These are phyloP conservation scores for Aspergillus floridensis DNA, from an alignment of 2,329 filamentous ascomycete genomes.

Conservation along the genomic window DNA sequence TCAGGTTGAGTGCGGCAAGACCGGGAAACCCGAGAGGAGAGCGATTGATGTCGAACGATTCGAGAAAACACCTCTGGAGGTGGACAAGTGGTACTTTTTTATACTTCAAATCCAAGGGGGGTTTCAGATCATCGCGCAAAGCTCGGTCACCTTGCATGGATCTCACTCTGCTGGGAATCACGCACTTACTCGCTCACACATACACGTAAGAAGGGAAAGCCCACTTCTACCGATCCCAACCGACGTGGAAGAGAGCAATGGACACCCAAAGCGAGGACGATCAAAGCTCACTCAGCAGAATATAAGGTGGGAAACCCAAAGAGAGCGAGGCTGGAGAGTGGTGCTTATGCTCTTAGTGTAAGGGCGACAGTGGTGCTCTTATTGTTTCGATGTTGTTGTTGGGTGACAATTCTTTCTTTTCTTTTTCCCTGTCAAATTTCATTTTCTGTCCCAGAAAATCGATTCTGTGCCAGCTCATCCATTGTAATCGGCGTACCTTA, in stretches of 20 bases:
- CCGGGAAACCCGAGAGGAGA: neutral
- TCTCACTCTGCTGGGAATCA: neutral
- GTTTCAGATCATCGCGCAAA: neutral
- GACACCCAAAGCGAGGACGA: conserved; percentile 2
- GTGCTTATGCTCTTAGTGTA: neutral
- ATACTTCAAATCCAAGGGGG: neutral
- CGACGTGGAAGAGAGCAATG: neutral
- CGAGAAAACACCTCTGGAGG: neutral
- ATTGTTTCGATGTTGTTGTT: neutral
- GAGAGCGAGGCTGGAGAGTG: conserved; percentile 1
- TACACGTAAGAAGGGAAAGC: conserved; percentile 3
- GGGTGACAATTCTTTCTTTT: neutral
- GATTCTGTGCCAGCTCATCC: conserved; percentile 3
- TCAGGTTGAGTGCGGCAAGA: neutral
- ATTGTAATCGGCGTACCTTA: conserved; percentile 1
- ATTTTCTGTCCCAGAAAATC: neutral
- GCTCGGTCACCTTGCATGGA: conserved; percentile 3
- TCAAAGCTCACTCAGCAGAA: neutral
- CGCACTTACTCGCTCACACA: neutral
- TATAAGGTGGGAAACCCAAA: neutral
- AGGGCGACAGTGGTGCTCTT: neutral
- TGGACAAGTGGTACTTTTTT: neutral
- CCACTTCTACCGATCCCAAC: conserved; percentile 5
- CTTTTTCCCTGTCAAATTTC: neutral
- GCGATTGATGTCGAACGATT: conserved; percentile 3